These are phyloP conservation scores for Nemania sp. DNA, from an alignment of 2,329 filamentous ascomycete species.

Conservation along the genomic window DNA sequence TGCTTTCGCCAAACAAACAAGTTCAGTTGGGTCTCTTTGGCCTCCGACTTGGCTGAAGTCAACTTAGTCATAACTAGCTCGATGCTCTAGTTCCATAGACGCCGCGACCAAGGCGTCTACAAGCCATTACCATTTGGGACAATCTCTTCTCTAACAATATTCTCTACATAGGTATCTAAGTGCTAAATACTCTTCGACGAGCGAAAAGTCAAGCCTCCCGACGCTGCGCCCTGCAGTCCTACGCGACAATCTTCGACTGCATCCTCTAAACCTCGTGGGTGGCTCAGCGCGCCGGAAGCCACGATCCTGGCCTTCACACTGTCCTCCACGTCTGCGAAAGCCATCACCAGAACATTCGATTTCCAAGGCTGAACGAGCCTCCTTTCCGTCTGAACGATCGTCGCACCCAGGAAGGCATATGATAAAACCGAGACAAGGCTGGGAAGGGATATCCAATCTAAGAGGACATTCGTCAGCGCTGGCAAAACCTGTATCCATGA, in stretches of 20 bases:
- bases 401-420: background rate
- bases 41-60: too few relatives aligned
- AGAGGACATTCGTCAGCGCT: background rate
- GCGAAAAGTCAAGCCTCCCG: background rate
- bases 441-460: background rate
- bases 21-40: too few relatives aligned
- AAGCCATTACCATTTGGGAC: too few relatives aligned
- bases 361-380: slow-evolving; percentile 1
- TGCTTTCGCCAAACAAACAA: too few relatives aligned
- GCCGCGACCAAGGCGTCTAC: too few relatives aligned
- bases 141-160: background rate
- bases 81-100: too few relatives aligned
- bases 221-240: background rate
- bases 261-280: background rate
- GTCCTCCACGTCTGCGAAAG: background rate
- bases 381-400: background rate
- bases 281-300: background rate
- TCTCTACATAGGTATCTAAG: background rate
- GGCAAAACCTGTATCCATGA: background rate
- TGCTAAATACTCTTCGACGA: background rate
- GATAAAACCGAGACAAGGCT: slow-evolving; percentile 1
- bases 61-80: too few relatives aligned
- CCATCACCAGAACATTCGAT: background rate
- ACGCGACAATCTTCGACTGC: background rate
- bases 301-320: background rate